Evolutionary conservation across 345 rosid genomes (phyloP).

Genomic region (Populus davidiana): DNA sequence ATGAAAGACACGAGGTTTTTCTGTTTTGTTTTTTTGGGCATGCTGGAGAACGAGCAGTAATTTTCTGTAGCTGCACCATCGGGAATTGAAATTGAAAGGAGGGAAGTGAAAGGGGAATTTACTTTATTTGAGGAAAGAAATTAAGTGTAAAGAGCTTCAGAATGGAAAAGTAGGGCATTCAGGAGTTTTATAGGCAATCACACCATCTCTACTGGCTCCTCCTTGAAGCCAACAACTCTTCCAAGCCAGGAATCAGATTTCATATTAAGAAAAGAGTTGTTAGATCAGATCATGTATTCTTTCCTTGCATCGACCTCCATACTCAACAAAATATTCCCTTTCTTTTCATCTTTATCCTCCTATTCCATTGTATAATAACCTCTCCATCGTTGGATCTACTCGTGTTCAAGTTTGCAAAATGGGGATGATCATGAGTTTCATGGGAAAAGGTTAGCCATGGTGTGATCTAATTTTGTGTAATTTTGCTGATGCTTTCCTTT

Average conservation of each 20-base stretch:
- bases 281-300: constrained; percentile 19
- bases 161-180: neutral
- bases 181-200: neutral
- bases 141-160: neutral
- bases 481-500: neutral
- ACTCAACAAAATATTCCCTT: constrained; percentile 2
- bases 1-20: neutral
- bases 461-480: neutral
- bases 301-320: constrained; percentile 24
- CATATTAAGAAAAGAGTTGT: neutral
- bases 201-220: neutral
- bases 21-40: neutral
- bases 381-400: neutral
- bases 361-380: neutral
- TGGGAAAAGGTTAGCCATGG: constrained; percentile 52
- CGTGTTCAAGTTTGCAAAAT: constrained; percentile 29
- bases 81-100: neutral
- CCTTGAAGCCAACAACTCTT: neutral
- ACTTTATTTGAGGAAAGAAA: neutral
- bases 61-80: neutral
- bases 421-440: constrained; percentile 56
- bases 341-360: neutral
- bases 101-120: neutral
- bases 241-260: constrained; percentile 22
- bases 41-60: neutral